phyloP scores from a whole-genome alignment of 139 green algal genomes.

The Chlorella ohadii region DNA sequence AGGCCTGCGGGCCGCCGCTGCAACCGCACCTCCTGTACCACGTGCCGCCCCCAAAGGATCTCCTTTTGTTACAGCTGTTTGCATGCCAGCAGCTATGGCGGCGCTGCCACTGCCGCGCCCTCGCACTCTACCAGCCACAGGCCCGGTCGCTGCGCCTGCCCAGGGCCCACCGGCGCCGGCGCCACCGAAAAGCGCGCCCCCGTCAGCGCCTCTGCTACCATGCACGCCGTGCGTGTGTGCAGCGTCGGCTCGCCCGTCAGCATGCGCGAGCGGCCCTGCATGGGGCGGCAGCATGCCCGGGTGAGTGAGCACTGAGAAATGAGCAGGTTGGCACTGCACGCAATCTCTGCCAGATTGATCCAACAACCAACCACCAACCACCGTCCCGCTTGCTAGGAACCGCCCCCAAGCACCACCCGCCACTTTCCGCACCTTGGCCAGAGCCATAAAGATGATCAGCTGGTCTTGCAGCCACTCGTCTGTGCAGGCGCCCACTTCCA shows the following conservation, averaged over 20 bases:
- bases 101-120: slow-evolving; percentile 15
- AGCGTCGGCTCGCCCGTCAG: slow-evolving; percentile 68
- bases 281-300: background rate
- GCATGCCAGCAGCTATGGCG: background rate
- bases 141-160: background rate
- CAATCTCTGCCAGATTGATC: no score
- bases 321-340: no score
- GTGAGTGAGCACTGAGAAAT: no score
- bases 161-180: no score
- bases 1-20: background rate
- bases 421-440: slow-evolving; percentile 65
- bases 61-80: no score
- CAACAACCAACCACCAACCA: no score
- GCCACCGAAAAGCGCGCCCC: slow-evolving; percentile 43
- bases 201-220: slow-evolving; percentile 66
- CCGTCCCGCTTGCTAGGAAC: no score
- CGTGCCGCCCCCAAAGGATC: no score
- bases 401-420: no score
- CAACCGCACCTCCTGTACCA: background rate
- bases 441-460: slow-evolving; percentile 88
- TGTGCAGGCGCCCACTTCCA: slow-evolving; percentile 62
- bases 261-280: slow-evolving; percentile 64
- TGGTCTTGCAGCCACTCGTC: slow-evolving; percentile 72
- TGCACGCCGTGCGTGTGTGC: slow-evolving; percentile 85
- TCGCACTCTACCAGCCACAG: slow-evolving; percentile 27